phyloP scores from a whole-genome alignment of 2,329 filamentous ascomycete genomes.

The Fonsecaea multimorphosa region DNA sequence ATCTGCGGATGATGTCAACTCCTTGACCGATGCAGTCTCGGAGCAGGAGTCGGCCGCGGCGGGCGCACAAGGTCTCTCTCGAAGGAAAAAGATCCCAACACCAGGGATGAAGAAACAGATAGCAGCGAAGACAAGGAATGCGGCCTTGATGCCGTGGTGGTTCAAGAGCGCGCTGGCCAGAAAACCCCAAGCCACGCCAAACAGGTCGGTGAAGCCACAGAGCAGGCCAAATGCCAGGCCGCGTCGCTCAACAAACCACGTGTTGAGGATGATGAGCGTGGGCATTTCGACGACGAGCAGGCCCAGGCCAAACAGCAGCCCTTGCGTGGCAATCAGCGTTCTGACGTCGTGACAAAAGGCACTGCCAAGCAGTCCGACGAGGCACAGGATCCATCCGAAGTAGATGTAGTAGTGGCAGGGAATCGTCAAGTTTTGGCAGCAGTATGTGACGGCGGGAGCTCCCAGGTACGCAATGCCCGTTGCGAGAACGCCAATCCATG shows the following conservation, averaged over 20 bases:
- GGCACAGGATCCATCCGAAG: slow-evolving; percentile 18
- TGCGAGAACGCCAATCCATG: slow-evolving; percentile 30
- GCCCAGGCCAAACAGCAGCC: slow-evolving; percentile 54
- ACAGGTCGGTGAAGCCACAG: slow-evolving; percentile 20
- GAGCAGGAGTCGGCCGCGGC: background rate
- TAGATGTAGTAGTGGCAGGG: slow-evolving; percentile 23
- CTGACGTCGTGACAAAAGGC: slow-evolving; percentile 53
- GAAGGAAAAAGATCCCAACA: slow-evolving; percentile 21
- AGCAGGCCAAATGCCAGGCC: slow-evolving; percentile 59
- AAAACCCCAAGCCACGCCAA: slow-evolving; percentile 25
- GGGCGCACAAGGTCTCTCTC: slow-evolving; percentile 5
- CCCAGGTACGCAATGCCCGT: slow-evolving; percentile 16
- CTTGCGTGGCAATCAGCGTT: slow-evolving; percentile 53
- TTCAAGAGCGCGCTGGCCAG: slow-evolving; percentile 16
- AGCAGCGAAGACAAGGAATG: slow-evolving; percentile 23
- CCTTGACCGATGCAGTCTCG: background rate
- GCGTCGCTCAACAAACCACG: slow-evolving; percentile 60
- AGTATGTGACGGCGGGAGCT: slow-evolving; percentile 5
- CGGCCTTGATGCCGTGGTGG: slow-evolving; percentile 11
- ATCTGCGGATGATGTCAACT: background rate
- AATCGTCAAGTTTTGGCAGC: slow-evolving; percentile 13
- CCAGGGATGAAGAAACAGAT: slow-evolving; percentile 23
- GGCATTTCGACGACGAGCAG: slow-evolving; percentile 59
- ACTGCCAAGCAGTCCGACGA: slow-evolving; percentile 45
- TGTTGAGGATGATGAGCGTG: slow-evolving; percentile 57